Evolutionary conservation across 139 green algal species (phyloP), one percentile per base, ranked within the genome.

Genomic region (Haematococcus sp.): DNA sequence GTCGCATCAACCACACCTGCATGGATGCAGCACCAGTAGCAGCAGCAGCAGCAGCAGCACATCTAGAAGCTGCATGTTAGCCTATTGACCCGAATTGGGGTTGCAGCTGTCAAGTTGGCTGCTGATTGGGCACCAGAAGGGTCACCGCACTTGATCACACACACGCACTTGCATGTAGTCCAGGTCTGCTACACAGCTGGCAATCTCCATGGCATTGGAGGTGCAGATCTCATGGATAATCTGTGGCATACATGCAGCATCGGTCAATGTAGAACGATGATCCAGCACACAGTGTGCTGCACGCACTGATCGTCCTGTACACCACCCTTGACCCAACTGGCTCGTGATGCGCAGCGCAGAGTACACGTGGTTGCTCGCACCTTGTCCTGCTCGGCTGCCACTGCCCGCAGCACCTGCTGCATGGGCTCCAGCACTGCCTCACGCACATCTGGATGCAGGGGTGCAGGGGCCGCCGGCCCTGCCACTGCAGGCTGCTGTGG

Each of bases 131-230:
- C n/a, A n/a, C n/a, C n/a, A n/a, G n/a, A n/a, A n/a, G n/a, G n/a
- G n/a, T n/a, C n/a, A n/a, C n/a, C n/a, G n/a, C n/a, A n/a, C n/a
- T 49, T 33, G 4, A 30, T 30, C 31, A 33, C 60, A 25, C 4
- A 25, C n/a, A 2, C 13, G 7, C 22, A 13, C 22, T 25, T 63
- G 71, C 71, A 63, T 63, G 46, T 28, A 28, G 31, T 79, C 78
- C 52, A 93, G 68, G 65, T 92, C 87, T 16, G 83, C 76, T 49
- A 91, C 75, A 7, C 75, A 81, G 0, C 70, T 31, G 0, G 83
- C 80, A 52, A 93, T 93, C 40, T 91, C 87, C 49, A 79, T 71
- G 3, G 86, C 84, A 40, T 90, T 85, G 0, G 63, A 60, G 67
- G 74, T 82, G 75, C 83, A 88, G 1, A 88, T 75, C 4, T 87